phyloP scores from a whole-genome alignment of 352 stramenopile genomes.

The Phytophthora quininea region DNA sequence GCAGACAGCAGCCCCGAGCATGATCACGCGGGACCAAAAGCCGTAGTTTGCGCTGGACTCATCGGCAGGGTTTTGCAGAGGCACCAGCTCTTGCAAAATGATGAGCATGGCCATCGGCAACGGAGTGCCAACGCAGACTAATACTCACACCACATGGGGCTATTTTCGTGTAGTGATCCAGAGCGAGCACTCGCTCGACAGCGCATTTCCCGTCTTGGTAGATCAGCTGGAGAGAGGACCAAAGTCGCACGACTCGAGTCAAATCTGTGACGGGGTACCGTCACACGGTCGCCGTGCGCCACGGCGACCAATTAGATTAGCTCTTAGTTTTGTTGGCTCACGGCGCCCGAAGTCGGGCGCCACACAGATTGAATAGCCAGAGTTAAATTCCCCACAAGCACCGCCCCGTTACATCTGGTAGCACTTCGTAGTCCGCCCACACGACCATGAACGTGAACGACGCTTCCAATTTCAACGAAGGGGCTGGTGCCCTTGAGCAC shows the following conservation, averaged over 20 bases:
- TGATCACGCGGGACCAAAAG: constrained; percentile 20
- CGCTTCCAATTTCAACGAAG: too few species aligned
- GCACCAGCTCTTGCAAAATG: constrained; percentile 18
- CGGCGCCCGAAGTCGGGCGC: too few species aligned
- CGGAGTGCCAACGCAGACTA: constrained; percentile 20
- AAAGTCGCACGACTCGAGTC: background rate
- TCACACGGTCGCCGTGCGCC: too few species aligned
- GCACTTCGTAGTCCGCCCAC: too few species aligned
- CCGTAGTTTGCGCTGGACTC: constrained; percentile 23
- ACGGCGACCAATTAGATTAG: too few species aligned
- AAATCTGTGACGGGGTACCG: too few species aligned
- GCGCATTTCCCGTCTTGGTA: constrained; percentile 29
- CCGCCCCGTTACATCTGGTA: too few species aligned
- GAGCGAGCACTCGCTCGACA: constrained; percentile 13
- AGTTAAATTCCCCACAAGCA: too few species aligned
- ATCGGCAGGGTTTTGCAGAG: constrained; percentile 17
- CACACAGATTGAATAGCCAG: too few species aligned
- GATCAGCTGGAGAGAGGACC: background rate
- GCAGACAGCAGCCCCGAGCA: constrained; percentile 1
- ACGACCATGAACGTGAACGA: too few species aligned
- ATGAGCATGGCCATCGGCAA: constrained; percentile 14
- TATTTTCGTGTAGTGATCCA: constrained; percentile 14
- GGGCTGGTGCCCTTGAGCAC: too few species aligned
- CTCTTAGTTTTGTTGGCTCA: too few species aligned
- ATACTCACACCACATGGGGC: constrained; percentile 14